phyloP scores from a whole-genome alignment of 2,329 filamentous ascomycete genomes.

The Scedosporium minutisporum region DNA sequence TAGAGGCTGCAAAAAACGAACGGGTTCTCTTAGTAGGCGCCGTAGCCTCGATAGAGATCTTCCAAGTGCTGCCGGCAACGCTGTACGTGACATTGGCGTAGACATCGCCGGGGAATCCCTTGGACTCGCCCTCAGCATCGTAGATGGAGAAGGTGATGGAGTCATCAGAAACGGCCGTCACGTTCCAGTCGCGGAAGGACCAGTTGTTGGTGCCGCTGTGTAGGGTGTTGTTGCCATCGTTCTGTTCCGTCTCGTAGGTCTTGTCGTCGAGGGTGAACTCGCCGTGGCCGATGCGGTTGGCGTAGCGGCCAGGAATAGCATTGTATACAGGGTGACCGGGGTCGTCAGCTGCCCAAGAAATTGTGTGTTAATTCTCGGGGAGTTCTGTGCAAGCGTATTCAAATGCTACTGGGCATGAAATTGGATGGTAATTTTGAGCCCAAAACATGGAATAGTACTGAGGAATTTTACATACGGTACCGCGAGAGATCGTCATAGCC shows the following conservation, averaged over 20 bases:
- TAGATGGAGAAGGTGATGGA: slow-evolving; percentile 58
- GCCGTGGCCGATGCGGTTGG: slow-evolving; percentile 53
- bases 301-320: slow-evolving; percentile 53
- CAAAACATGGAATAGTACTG: neutral
- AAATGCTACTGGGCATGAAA: neutral
- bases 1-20: slow-evolving; percentile 17
- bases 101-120: slow-evolving; percentile 54
- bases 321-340: slow-evolving; percentile 50
- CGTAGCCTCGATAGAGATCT: slow-evolving; percentile 49
- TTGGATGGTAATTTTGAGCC: neutral
- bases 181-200: slow-evolving; percentile 55
- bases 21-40: slow-evolving; percentile 37
- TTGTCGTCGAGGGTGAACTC: slow-evolving; percentile 43
- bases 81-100: slow-evolving; percentile 54
- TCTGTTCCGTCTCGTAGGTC: slow-evolving; percentile 42
- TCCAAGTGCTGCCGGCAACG: slow-evolving; percentile 44
- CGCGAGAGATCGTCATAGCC: slow-evolving; percentile 52
- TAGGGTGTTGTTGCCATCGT: slow-evolving; percentile 45
- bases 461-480: slow-evolving; percentile 32
- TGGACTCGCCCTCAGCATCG: slow-evolving; percentile 46
- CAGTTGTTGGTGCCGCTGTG: slow-evolving; percentile 52
- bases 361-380: neutral
- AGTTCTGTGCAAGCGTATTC: neutral
- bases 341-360: slow-evolving; percentile 24
- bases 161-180: slow-evolving; percentile 40